Evolutionary conservation across 768 basidiomycete species (phyloP), one percentile per base, ranked within the genome.

Genomic region (Termitomyces sp.): DNA sequence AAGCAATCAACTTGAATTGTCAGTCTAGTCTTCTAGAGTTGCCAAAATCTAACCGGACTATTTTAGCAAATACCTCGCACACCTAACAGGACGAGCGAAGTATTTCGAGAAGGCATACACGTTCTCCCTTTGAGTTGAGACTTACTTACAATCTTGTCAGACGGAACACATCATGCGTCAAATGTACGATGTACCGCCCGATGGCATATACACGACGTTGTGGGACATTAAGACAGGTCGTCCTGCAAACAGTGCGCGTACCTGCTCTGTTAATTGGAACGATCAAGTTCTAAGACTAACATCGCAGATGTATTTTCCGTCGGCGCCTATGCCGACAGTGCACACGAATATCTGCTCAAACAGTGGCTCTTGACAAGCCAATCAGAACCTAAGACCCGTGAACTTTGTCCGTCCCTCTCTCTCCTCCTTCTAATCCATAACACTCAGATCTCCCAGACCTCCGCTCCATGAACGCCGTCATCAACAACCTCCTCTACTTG

Each of bases 61-160:
- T 12, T 29, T n/a, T 38, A 70, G 90, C 81, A 54, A 92, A 87
- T 92, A 92, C 61, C 78, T 94, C 0, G 88, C 88, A 3, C 83
- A 89, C 66, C 67, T 88, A 3, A 92, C 90, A 1, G 88, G 87
- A 8, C 83, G 87, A 56, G 73, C 79, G 32, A 78, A 80, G 42
- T 88, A 86, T 67, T 81, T 73, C 58, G 76, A 83, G 58, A 78
- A 73, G 66, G 79, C 76, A 38, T 23, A 53, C 23, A 12, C 34
- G 12, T 21, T 25, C 19, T 37, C 7, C 32, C 19, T 35, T 19
- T 45, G 10, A 0, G 5, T 19, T 4, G 21, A 14, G 21, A 37
- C 32, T 9, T 57, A 32, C 34, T 53, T 17, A 55, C 35, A 14
- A 70, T 74, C 12, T 67, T 68, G 0, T 62, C 71, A 62, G 84